phyloP scores from a whole-genome alignment of 2,329 filamentous ascomycete genomes.

The Chaetomiaceae sp. region DNA sequence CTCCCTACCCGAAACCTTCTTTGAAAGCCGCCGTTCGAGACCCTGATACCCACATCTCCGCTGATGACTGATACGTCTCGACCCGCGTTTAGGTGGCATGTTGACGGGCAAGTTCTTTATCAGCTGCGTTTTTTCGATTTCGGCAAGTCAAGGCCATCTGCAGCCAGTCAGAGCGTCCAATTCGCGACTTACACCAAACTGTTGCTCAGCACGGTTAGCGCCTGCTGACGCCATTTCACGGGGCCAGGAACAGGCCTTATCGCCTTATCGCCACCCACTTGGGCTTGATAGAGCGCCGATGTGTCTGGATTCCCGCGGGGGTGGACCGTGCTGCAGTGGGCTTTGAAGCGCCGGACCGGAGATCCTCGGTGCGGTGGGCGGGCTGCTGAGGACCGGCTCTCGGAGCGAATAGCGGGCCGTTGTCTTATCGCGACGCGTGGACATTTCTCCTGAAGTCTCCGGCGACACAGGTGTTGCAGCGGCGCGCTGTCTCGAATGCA shows the following conservation, averaged over 20 bases:
- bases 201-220: slow-evolving; percentile 18
- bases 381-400: neutral
- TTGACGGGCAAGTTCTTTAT: slow-evolving; percentile 8
- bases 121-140: neutral
- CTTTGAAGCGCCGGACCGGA: slow-evolving; percentile 10
- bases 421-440: slow-evolving; percentile 3
- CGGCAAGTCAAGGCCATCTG: neutral
- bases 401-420: neutral
- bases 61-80: slow-evolving; percentile 8
- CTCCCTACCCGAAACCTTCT: neutral
- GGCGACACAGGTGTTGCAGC: neutral
- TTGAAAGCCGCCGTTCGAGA: neutral
- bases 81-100: too few species aligned
- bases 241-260: slow-evolving; percentile 12
- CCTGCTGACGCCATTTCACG: slow-evolving; percentile 25
- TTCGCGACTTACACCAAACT: slow-evolving; percentile 20
- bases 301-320: neutral
- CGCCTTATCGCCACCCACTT: slow-evolving; percentile 18
- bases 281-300: too few species aligned
- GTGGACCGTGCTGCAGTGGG: slow-evolving; percentile 15
- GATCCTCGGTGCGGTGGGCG: slow-evolving; percentile 6
- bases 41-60: slow-evolving; percentile 17
- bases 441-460: neutral
- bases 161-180: slow-evolving; percentile 16
- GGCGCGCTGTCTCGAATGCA: too few species aligned